These are phyloP conservation scores for Mallotus japonicus DNA, from an alignment of 441 rosid species.

Conservation along the genomic window DNA sequence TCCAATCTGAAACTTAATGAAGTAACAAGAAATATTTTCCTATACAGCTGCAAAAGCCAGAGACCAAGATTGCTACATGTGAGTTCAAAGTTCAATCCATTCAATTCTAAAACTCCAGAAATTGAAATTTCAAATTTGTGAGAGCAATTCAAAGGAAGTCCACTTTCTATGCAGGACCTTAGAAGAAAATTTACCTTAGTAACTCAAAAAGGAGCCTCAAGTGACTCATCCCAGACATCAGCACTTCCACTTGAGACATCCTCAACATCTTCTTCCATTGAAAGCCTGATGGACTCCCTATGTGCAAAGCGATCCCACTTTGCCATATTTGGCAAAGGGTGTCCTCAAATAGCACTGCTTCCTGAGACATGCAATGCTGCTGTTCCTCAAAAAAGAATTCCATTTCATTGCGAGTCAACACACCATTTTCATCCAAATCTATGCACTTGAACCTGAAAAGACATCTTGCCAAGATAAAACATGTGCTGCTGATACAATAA, in stretches of 20 bases:
- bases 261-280: slow-evolving; percentile 99
- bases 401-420: slow-evolving; percentile 76
- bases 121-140: not conserved
- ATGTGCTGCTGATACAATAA: not conserved
- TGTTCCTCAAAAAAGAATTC: slow-evolving; percentile 96
- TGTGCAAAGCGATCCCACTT: slow-evolving; percentile 99
- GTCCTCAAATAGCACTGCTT: slow-evolving; percentile 92
- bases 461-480: slow-evolving; percentile 10
- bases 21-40: not conserved
- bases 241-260: slow-evolving; percentile 93
- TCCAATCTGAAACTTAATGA: not conserved
- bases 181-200: slow-evolving; percentile 27
- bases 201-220: slow-evolving; percentile 81
- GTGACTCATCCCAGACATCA: slow-evolving; percentile 94
- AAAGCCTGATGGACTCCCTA: slow-evolving; percentile 92
- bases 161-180: too few species aligned
- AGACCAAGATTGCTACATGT: not conserved
- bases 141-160: not conserved
- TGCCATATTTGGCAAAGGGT: slow-evolving; percentile 89
- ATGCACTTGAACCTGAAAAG: slow-evolving; percentile 83
- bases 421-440: slow-evolving; percentile 93
- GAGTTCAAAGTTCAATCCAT: not conserved
- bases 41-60: slow-evolving; percentile 12
- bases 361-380: slow-evolving; percentile 95
- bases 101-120: not conserved